phyloP scores from a whole-genome alignment of 2,329 filamentous ascomycete species.

The Zymoseptoria brevis region DNA sequence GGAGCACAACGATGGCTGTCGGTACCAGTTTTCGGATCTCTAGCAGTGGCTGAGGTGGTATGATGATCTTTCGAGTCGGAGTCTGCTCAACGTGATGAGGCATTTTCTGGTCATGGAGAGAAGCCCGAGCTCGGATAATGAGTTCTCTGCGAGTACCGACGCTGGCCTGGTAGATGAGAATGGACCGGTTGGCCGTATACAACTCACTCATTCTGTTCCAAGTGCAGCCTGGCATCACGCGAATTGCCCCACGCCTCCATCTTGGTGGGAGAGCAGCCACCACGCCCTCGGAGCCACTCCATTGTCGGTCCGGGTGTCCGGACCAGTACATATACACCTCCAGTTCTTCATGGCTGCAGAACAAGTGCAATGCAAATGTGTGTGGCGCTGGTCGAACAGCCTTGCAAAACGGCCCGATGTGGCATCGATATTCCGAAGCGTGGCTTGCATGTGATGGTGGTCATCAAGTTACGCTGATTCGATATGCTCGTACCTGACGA shows the following conservation, averaged over 20 bases:
- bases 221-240: no score
- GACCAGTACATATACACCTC: background rate
- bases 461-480: background rate
- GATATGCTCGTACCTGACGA: background rate
- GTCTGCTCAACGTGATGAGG: background rate
- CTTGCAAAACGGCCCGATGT: background rate
- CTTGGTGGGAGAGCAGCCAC: background rate
- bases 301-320: no score
- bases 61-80: background rate
- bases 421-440: background rate
- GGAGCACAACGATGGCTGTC: no score
- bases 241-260: no score
- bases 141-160: background rate
- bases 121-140: background rate
- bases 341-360: background rate
- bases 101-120: background rate
- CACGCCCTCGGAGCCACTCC: background rate
- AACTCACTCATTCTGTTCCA: no score
- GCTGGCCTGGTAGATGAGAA: background rate
- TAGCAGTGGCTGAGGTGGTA: background rate
- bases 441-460: no score
- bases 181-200: background rate
- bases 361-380: background rate
- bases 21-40: background rate
- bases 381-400: background rate